These are phyloP conservation scores for Tolypocladium sp. DNA, from an alignment of 2,329 filamentous ascomycete species.

Conservation along the genomic window DNA sequence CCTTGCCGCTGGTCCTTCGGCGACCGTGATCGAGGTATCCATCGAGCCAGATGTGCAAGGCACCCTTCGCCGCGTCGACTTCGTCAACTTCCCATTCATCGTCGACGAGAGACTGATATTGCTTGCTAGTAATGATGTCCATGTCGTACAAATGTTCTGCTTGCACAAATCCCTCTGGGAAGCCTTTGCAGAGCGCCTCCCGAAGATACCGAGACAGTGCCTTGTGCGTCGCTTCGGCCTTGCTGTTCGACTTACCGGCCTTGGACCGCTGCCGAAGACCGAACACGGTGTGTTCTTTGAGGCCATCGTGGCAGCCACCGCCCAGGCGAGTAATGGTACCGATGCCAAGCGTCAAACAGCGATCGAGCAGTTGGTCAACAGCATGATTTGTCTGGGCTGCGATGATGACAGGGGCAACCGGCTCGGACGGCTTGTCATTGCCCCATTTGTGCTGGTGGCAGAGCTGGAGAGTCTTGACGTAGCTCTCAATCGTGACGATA, in stretches of 20 bases:
- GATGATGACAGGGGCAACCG: conserved; percentile 58
- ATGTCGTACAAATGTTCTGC: conserved; percentile 43
- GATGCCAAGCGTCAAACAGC: conserved; percentile 42
- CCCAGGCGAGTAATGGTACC: conserved; percentile 52
- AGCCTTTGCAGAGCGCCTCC: conserved; percentile 14
- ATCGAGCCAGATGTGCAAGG: conserved; percentile 9
- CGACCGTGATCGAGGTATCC: conserved; percentile 1
- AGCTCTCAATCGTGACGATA: conserved; percentile 49
- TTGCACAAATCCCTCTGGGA: conserved; percentile 36
- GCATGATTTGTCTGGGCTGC: conserved; percentile 88
- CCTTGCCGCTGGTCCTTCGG: neutral
- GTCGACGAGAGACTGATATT: conserved; percentile 52
- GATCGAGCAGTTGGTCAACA: conserved; percentile 67
- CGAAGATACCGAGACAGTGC: conserved; percentile 4
- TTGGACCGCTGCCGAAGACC: conserved; percentile 37
- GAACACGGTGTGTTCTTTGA: conserved; percentile 59
- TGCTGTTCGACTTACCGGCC: neutral
- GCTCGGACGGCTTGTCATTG: neutral
- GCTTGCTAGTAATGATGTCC: conserved; percentile 51
- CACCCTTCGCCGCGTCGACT: neutral
- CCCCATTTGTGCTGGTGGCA: conserved; percentile 25
- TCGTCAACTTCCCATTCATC: conserved; percentile 24
- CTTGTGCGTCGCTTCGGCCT: conserved; percentile 2
- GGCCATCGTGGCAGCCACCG: conserved; percentile 53
- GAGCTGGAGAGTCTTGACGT: conserved; percentile 43